Conservation (phyloP, 139 green algal species). For the Haematococcus sp. region DNA sequence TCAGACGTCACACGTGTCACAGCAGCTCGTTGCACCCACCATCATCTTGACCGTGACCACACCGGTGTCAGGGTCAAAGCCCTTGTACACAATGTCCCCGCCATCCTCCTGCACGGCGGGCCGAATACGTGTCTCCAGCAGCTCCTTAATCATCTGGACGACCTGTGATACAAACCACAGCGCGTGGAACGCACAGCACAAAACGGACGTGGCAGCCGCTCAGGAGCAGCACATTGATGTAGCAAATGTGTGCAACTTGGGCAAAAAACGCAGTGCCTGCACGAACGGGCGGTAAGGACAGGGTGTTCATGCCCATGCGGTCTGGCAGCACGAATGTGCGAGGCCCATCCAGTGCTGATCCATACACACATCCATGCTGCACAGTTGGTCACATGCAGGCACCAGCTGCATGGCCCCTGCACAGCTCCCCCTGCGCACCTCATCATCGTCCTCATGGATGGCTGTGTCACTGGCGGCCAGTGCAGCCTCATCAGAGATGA, state of each 20-base stretch:
- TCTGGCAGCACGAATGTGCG: too few species aligned
- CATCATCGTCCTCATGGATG: slow-evolving; percentile 73
- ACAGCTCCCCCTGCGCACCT: slow-evolving; percentile 60
- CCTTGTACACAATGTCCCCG: slow-evolving; percentile 92
- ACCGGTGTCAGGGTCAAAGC: slow-evolving; percentile 85
- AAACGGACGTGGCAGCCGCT: not conserved
- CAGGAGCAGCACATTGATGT: too few species aligned
- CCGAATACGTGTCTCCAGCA: slow-evolving; percentile 97
- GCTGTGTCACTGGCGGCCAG: slow-evolving; percentile 50
- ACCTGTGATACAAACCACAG: slow-evolving; percentile 45
- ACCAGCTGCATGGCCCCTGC: not conserved
- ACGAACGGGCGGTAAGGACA: too few species aligned
- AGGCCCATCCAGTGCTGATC: too few species aligned
- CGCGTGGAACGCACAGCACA: not conserved
- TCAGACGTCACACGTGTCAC: too few species aligned
- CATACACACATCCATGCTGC: slow-evolving; percentile 1
- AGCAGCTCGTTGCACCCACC: slow-evolving; percentile 27
- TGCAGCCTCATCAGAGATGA: slow-evolving; percentile 59
- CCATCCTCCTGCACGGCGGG: slow-evolving; percentile 94
- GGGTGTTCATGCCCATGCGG: too few species aligned
- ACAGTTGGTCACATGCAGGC: not conserved
- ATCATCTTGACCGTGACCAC: slow-evolving; percentile 92
- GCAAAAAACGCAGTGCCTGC: too few species aligned
- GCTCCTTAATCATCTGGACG: slow-evolving; percentile 99
- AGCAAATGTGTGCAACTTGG: too few species aligned